Evolutionary conservation across 2,329 filamentous ascomycete genomes (phyloP).

Genomic region (Penicillium sp.): DNA sequence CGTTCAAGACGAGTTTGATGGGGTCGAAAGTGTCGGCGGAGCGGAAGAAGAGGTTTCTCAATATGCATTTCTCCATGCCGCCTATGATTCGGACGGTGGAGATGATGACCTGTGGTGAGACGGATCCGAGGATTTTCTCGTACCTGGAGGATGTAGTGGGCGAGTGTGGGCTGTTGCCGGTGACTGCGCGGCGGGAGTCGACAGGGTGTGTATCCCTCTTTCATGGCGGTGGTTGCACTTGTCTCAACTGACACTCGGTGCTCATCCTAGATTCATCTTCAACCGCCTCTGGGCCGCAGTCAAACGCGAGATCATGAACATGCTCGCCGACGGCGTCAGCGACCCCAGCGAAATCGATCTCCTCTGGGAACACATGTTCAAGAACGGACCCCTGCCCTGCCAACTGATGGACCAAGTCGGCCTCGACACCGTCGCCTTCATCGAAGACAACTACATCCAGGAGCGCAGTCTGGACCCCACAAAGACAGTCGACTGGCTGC

Average conservation of each 20-base stretch:
- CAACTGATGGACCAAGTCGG: conserved; percentile 53
- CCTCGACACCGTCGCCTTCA: conserved; percentile 56
- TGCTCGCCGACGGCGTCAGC: conserved; percentile 54
- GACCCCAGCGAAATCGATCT: conserved; percentile 52
- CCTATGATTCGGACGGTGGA: conserved; percentile 50
- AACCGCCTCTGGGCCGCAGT: conserved; percentile 60
- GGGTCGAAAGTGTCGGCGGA: conserved; percentile 39
- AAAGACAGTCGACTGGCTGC: conserved; percentile 49
- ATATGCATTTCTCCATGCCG: conserved; percentile 55
- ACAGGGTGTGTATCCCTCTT: conserved; percentile 36
- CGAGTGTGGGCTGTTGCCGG: conserved; percentile 48
- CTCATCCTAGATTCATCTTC: conserved; percentile 48
- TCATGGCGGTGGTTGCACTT: background rate
- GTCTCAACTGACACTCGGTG: background rate
- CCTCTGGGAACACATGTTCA: conserved; percentile 45
- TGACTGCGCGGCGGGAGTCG: conserved; percentile 50
- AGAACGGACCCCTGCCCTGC: conserved; percentile 33
- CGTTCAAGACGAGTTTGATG: conserved; percentile 55
- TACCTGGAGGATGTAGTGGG: conserved; percentile 45
- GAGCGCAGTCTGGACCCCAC: conserved; percentile 46
- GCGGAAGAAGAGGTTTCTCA: conserved; percentile 38
- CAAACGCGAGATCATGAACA: conserved; percentile 54
- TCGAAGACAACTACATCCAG: conserved; percentile 56
- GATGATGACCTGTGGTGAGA: conserved; percentile 55
- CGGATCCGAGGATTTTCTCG: conserved; percentile 46